These are phyloP conservation scores for Hericium alpestre DNA, from an alignment of 768 basidiomycete species.

Conservation along the genomic window DNA sequence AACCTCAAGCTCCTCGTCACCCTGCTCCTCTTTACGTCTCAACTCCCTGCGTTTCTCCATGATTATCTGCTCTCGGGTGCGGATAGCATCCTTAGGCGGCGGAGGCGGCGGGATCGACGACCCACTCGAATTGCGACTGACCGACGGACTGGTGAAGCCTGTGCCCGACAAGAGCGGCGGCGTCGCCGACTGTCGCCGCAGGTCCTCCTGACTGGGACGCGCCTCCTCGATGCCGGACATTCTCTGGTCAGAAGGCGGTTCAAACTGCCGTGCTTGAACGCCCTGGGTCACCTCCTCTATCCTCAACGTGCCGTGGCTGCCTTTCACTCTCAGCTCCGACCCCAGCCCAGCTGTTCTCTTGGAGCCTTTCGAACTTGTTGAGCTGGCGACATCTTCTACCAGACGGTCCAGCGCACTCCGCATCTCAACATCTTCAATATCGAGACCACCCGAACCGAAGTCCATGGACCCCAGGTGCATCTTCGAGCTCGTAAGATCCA, in stretches of 20 bases:
- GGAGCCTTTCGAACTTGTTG: conserved; percentile 1
- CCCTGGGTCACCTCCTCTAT: conserved; percentile 24
- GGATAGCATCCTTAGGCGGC: conserved; percentile 59
- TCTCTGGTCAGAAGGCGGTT: conserved; percentile 19
- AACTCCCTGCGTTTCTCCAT: conserved; percentile 59
- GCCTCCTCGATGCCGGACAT: conserved; percentile 17
- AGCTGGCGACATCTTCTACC: conserved; percentile 22
- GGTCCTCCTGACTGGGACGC: background rate
- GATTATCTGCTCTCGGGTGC: conserved; percentile 55
- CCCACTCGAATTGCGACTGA: conserved; percentile 32
- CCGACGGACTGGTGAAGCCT: conserved; percentile 12
- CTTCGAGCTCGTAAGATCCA: conserved; percentile 10
- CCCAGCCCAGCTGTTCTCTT: background rate
- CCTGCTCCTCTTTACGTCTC: conserved; percentile 42
- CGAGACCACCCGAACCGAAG: conserved; percentile 7
- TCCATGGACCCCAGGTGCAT: background rate
- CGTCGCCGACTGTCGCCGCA: conserved; percentile 3
- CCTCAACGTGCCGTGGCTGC: conserved; percentile 12
- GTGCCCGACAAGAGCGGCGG: conserved; percentile 10
- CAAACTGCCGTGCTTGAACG: conserved; percentile 22
- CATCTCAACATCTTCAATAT: conserved; percentile 24
- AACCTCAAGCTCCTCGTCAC: conserved; percentile 25
- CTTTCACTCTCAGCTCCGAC: conserved; percentile 11
- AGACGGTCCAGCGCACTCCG: conserved; percentile 30
- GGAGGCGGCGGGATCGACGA: conserved; percentile 34